These are phyloP conservation scores for Casaregolazyma suthepensis DNA, from an alignment of 1,139 yeast genomes.

Conservation along the genomic window DNA sequence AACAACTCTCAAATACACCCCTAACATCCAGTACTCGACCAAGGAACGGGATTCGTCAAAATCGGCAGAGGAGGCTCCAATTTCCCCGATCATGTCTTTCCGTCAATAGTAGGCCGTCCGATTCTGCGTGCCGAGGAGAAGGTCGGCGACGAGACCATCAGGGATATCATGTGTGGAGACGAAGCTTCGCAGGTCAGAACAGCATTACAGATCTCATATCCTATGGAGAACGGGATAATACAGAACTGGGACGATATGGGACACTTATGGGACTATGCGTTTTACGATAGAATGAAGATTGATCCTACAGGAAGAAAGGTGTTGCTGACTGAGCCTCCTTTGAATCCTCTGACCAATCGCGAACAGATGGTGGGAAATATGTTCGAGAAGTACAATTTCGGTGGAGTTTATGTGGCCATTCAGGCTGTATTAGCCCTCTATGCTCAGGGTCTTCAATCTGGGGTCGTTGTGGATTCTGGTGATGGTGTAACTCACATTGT, in stretches of 20 bases:
- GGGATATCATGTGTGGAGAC: constrained; percentile 96
- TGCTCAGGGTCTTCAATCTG: constrained; percentile 94
- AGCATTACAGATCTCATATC: constrained; percentile 83
- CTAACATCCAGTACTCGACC: constrained; percentile 65
- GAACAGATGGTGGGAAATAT: constrained; percentile 94
- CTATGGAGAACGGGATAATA: constrained; percentile 98
- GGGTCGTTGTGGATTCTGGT: constrained; percentile 97
- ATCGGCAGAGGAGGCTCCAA: constrained; percentile 96
- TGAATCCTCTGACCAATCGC: constrained; percentile 91
- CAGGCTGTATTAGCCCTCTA: constrained; percentile 96
- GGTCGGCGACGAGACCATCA: constrained; percentile 46
- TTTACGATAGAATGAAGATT: constrained; percentile 80
- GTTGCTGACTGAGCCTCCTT: constrained; percentile 92
- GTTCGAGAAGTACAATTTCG: constrained; percentile 94
- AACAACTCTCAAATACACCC: background rate
- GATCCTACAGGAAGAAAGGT: constrained; percentile 74
- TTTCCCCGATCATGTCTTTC: constrained; percentile 97
- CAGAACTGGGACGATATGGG: constrained; percentile 99
- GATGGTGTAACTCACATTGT: constrained; percentile 96
- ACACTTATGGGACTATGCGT: constrained; percentile 96
- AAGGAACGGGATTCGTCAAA: constrained; percentile 90
- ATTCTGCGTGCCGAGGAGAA: constrained; percentile 95
- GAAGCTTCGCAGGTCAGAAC: constrained; percentile 92
- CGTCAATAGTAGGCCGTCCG: constrained; percentile 97
- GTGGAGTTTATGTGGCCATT: constrained; percentile 96